Conservation (phyloP, 208 protist genomes). For the Wallacemonas sp. region DNA sequence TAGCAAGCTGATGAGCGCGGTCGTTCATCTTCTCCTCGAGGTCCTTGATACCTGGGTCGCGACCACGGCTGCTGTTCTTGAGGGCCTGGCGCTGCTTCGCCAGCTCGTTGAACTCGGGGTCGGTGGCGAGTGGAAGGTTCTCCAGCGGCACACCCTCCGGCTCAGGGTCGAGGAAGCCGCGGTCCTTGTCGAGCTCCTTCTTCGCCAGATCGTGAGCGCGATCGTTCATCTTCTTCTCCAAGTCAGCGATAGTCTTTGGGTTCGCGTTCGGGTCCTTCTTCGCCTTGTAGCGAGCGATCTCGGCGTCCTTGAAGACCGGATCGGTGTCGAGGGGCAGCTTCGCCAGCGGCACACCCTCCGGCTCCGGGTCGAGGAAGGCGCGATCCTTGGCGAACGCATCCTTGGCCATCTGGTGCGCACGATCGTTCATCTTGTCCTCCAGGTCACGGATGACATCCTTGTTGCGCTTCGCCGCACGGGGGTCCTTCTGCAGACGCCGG, state of each 20-base stretch:
- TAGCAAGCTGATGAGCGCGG: slow-evolving; percentile 57
- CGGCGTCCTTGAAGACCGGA: slow-evolving; percentile 69
- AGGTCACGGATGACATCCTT: slow-evolving; percentile 67
- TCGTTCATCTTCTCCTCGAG: slow-evolving; percentile 80
- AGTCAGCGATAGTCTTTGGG: slow-evolving; percentile 30
- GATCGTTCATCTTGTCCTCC: slow-evolving; percentile 67
- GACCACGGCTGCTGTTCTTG: slow-evolving; percentile 42
- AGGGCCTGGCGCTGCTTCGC: slow-evolving; percentile 66
- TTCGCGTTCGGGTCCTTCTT: slow-evolving; percentile 42
- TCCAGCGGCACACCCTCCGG: slow-evolving; percentile 80
- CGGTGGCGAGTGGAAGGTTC: slow-evolving; percentile 54
- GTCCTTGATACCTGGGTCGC: slow-evolving; percentile 38
- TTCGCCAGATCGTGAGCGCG: slow-evolving; percentile 55
- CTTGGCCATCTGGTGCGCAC: slow-evolving; percentile 55
- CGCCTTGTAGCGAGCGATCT: slow-evolving; percentile 66
- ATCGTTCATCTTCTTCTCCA: slow-evolving; percentile 59
- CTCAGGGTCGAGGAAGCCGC: slow-evolving; percentile 67
- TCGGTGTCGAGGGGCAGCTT: slow-evolving; percentile 75
- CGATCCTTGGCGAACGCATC: slow-evolving; percentile 65
- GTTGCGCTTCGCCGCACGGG: slow-evolving; percentile 56
- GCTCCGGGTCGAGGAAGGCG: slow-evolving; percentile 69
- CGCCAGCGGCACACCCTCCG: slow-evolving; percentile 63
- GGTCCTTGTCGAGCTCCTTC: slow-evolving; percentile 51
- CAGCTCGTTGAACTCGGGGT: slow-evolving; percentile 62
- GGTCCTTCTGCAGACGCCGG: slow-evolving; percentile 50